Conservation (phyloP, 2,329 filamentous ascomycete species). For the Didymellaceae sp. region DNA sequence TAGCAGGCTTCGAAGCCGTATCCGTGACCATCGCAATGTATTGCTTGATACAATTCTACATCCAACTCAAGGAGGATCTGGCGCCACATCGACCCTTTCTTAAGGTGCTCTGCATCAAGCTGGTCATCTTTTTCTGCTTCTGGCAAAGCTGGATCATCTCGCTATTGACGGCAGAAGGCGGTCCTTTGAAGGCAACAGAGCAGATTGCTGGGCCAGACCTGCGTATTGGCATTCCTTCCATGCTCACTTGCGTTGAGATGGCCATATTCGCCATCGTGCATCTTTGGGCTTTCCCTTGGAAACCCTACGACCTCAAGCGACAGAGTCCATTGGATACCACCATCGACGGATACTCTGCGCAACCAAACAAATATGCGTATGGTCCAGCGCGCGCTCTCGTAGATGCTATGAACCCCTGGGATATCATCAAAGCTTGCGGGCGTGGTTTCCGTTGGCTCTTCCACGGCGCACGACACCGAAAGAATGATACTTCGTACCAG, state of each 20-base stretch:
- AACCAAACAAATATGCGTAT: conserved; percentile 60
- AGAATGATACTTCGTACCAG: conserved; percentile 51
- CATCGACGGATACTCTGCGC: conserved; percentile 13
- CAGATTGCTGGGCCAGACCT: conserved; percentile 75
- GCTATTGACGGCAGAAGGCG: conserved; percentile 65
- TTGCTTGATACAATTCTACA: conserved; percentile 85
- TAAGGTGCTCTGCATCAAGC: conserved; percentile 85
- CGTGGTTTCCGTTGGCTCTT: conserved; percentile 82
- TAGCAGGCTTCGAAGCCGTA: conserved; percentile 71
- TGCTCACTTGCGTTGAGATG: conserved; percentile 86
- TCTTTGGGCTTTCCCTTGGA: conserved; percentile 81
- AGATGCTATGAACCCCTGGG: conserved; percentile 81
- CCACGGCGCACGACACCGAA: conserved; percentile 69
- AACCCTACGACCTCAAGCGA: conserved; percentile 63
- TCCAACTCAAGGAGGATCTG: conserved; percentile 74
- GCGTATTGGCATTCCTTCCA: conserved; percentile 78
- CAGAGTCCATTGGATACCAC: conserved; percentile 31
- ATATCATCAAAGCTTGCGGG: conserved; percentile 80
- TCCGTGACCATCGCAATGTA: conserved; percentile 87
- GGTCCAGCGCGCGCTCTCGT: conserved; percentile 69
- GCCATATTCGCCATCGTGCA: conserved; percentile 78
- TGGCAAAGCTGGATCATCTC: conserved; percentile 74
- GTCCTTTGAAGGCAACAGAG: conserved; percentile 67
- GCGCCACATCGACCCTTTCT: conserved; percentile 74
- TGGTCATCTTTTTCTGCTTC: conserved; percentile 90